Conservation (phyloP, 2,329 filamentous ascomycete genomes). For the Penicillium sp. region DNA sequence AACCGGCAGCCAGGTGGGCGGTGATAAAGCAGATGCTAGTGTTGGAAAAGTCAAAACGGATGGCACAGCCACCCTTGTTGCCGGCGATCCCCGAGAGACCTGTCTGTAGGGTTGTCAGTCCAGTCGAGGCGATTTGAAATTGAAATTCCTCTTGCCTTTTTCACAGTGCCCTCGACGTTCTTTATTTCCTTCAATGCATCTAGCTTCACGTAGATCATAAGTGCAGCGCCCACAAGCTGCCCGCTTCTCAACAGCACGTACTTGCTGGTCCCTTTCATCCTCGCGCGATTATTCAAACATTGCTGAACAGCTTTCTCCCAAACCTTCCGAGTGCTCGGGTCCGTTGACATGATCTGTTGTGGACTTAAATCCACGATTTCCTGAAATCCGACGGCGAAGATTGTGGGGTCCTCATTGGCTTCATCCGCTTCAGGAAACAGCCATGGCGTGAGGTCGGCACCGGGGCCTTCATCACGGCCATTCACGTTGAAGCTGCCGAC, state of each 20-base stretch:
- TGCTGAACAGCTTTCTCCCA: constrained; percentile 83
- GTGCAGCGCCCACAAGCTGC: constrained; percentile 87
- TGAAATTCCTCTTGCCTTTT: constrained; percentile 59
- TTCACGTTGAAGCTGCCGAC: constrained; percentile 95
- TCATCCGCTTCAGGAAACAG: constrained; percentile 62
- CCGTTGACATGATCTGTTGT: constrained; percentile 98
- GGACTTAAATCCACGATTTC: constrained; percentile 98
- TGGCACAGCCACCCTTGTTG: constrained; percentile 96
- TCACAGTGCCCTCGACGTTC: constrained; percentile 93
- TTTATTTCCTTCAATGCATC: constrained; percentile 79
- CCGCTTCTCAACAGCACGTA: constrained; percentile 90
- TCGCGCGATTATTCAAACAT: constrained; percentile 71
- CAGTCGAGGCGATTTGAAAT: background rate
- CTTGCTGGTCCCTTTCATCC: constrained; percentile 64
- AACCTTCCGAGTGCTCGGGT: constrained; percentile 75
- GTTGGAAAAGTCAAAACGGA: constrained; percentile 90
- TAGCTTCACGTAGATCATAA: constrained; percentile 86
- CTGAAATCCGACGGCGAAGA: constrained; percentile 90
- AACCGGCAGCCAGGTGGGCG: constrained; percentile 91
- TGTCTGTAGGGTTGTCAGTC: constrained; percentile 49
- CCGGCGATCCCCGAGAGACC: constrained; percentile 96
- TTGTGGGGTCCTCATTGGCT: constrained; percentile 68
- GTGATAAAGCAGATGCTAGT: constrained; percentile 95
- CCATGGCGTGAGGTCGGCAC: constrained; percentile 81
- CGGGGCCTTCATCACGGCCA: constrained; percentile 73